Evolutionary conservation across 1,139 yeast species (phyloP).

Genomic region (Yamadazyma aaseri): DNA sequence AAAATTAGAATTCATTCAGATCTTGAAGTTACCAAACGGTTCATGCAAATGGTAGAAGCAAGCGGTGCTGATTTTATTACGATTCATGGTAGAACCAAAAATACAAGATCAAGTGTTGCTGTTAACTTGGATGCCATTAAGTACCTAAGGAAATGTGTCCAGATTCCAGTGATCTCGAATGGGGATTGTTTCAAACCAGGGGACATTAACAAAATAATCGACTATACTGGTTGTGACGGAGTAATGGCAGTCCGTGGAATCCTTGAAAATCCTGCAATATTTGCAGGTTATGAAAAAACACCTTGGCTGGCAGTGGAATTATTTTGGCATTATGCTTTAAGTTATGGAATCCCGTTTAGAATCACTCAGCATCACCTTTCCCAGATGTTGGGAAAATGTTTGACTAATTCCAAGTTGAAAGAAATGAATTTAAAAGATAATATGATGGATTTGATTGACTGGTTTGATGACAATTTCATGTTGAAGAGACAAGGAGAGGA

Average conservation of each 20-base stretch:
- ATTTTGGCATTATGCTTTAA: slow-evolving; percentile 75
- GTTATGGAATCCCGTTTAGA: slow-evolving; percentile 82
- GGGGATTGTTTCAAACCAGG: slow-evolving; percentile 81
- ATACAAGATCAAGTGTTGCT: slow-evolving; percentile 80
- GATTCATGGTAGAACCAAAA: slow-evolving; percentile 88
- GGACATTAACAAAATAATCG: slow-evolving; percentile 62
- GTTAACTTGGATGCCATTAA: slow-evolving; percentile 82
- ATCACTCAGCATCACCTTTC: slow-evolving; percentile 83
- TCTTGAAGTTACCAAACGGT: slow-evolving; percentile 64
- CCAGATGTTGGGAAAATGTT: slow-evolving; percentile 72
- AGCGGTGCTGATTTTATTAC: slow-evolving; percentile 95
- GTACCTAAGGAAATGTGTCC: slow-evolving; percentile 56
- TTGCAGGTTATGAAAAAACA: slow-evolving; percentile 66
- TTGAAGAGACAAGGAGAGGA: slow-evolving; percentile 64
- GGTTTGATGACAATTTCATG: slow-evolving; percentile 72
- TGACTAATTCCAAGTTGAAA: slow-evolving; percentile 54
- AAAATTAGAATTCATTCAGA: slow-evolving; percentile 87
- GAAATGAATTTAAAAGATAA: slow-evolving; percentile 62
- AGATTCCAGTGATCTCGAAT: slow-evolving; percentile 87
- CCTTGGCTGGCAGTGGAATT: slow-evolving; percentile 92
- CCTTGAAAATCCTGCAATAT: slow-evolving; percentile 81
- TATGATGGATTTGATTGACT: slow-evolving; percentile 69
- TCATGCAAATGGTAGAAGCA: slow-evolving; percentile 70
- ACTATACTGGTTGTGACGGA: slow-evolving; percentile 78
- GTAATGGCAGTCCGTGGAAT: slow-evolving; percentile 96